Evolutionary conservation across 2,329 filamentous ascomycete species (phyloP).

Genomic region (Periglandula ipomoeae): DNA sequence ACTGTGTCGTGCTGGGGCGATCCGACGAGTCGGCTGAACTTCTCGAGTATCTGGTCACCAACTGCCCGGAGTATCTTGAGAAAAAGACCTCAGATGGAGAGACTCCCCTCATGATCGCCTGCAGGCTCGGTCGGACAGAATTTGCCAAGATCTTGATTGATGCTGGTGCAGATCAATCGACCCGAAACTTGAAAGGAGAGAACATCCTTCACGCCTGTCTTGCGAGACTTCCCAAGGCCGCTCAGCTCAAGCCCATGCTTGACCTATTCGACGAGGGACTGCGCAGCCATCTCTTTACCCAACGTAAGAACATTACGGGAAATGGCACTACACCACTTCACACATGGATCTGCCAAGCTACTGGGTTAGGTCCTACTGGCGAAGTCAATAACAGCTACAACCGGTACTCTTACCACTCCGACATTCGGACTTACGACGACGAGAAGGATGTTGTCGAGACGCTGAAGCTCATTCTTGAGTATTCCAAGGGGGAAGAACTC

Average conservation of each 20-base stretch:
- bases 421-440: conserved; percentile 15
- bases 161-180: conserved; percentile 60
- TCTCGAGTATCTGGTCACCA: conserved; percentile 56
- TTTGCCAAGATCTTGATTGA: conserved; percentile 53
- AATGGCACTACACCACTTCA: conserved; percentile 57
- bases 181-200: conserved; percentile 48
- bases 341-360: conserved; percentile 37
- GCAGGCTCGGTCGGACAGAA: conserved; percentile 42
- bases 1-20: conserved; percentile 50
- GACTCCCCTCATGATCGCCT: conserved; percentile 64
- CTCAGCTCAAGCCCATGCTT: conserved; percentile 38
- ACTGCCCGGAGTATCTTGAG: conserved; percentile 53
- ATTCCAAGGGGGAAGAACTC: conserved; percentile 47
- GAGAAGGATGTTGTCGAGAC: conserved; percentile 28
- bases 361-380: conserved; percentile 9
- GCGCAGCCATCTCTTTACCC: conserved; percentile 46
- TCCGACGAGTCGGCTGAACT: conserved; percentile 38
- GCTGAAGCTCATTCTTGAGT: conserved; percentile 40
- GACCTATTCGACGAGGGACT: conserved; percentile 49
- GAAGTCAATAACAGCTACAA: conserved; percentile 9
- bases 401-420: conserved; percentile 3
- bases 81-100: conserved; percentile 46
- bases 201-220: conserved; percentile 61
- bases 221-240: conserved; percentile 20
- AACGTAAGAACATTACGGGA: conserved; percentile 42